Evolutionary conservation across 352 stramenopile species (phyloP), one percentile per base, ranked within the genome.

Genomic region (Globisporangium yorkense): DNA sequence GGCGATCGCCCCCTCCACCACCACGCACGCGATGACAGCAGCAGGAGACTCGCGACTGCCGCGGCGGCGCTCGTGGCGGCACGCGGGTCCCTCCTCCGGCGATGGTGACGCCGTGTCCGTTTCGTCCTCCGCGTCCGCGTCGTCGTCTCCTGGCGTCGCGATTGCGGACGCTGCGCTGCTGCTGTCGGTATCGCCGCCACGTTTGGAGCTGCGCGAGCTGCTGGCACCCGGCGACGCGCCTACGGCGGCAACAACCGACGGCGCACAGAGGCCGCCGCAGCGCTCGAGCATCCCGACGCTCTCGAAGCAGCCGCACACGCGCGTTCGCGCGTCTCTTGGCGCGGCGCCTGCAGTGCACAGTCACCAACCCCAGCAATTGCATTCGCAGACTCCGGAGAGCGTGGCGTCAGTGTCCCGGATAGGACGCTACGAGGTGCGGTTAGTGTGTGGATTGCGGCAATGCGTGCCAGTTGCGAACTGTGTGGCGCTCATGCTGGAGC

Each of bases 121-220:
- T 41, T 49, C 57, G 24, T 63, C 57, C 21, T 63, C 56, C 16
- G 41, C 33, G 33, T 63, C 56, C 16, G 41, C 43, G 51, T 58
- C 57, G 43, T 58, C 57, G 33, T 51, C 57, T 18, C 44, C 21
- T 5, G 57, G 48, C 43, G 45, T 29, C 31, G 50, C 57, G 8
- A 31, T 57, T 33, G 41, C 51, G 10, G 40, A 52, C 27, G 35
- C 35, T 9, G 21, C 43, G 45, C 57, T 55, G 44, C 43, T 65
- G 20, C 44, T 49, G 44, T 24, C 44, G 39, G 35, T 18, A 2
- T 12, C 15, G 18, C 63, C 59, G 13, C 63, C 63, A 33, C 59
- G 60, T 10, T 33, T 70, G 13, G 48, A 70, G 59, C 49, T 70
- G 15, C 63, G 50, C 10, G 63, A 70, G 7, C 63, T 70, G 24